Evolutionary conservation across 768 basidiomycete species (phyloP), one percentile per base, ranked within the genome.

Genomic region (Pleurotus eryngii): DNA sequence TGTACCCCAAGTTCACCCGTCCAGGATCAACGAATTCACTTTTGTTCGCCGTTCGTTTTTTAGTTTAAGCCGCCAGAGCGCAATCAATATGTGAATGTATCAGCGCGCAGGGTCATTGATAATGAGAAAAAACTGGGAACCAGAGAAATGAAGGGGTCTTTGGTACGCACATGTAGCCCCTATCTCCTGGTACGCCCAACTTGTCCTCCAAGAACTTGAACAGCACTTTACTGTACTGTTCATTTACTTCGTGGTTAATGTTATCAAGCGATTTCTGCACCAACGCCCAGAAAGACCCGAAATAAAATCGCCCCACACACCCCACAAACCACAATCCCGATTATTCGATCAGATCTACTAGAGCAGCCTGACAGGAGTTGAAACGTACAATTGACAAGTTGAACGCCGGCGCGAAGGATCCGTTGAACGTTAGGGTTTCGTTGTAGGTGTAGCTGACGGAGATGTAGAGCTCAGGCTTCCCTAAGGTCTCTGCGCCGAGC

Each of bases 321-420:
- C 17, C 45, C 22, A 35, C 46, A 43, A 18, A 11, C 45, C 22
- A 35, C 46, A 43, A 18, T 17, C 20, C 27, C 22, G 37, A 35
- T 20, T 26, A 24, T 22, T 30, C 30, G 30, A 35, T 35, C 30
- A 35, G 30, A 35, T 35, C 30, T 11, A 35, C 30, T 35, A 3
- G 30, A 35, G 30, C 30, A 11, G 30, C 30, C 30, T 35, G 30
- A 35, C 11, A 35, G 48, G 11, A 4, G 18, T 20, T 17, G 5
- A 24, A 6, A 74, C 86, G 54, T 58, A 90, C 89, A 58, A 87
- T 70, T 46, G 67, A 69, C 54, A 90, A 70, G 49, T 79, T 72
- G 69, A 87, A 81, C 3, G 86, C 83, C 17, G 87, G 87, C 14
- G 88, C 86, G 54, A 86, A 80, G 3, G 81, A 80, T 12, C 87